Conservation (phyloP, 176 grass and related monocot genomes). For the Carex pumila region DNA sequence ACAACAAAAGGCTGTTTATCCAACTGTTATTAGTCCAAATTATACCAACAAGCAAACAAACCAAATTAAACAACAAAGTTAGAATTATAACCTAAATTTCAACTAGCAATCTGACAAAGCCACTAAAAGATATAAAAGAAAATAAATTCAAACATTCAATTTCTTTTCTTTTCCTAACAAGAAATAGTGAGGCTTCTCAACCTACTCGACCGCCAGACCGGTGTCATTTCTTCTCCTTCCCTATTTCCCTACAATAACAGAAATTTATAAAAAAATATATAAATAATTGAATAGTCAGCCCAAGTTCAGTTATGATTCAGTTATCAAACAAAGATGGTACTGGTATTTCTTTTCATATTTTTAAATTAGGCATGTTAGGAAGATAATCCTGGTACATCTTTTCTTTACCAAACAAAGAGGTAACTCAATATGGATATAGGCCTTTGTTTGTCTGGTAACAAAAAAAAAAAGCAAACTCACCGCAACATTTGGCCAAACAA, state of each 20-base stretch:
- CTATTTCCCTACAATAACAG: slow-evolving; percentile 30
- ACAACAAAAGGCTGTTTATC: slow-evolving; percentile 49
- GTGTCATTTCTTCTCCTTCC: slow-evolving; percentile 75
- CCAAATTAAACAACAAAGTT: not conserved
- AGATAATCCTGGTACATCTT: not conserved
- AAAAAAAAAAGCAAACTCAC: not conserved
- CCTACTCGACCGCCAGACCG: slow-evolving; percentile 76
- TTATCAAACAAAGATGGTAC: not conserved
- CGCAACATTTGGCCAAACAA: not conserved
- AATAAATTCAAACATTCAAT: not conserved
- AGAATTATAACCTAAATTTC: not conserved
- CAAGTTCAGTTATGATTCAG: not conserved
- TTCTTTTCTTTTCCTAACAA: slow-evolving; percentile 23
- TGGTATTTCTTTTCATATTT: not conserved
- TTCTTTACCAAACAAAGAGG: too few relatives aligned
- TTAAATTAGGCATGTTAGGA: not conserved
- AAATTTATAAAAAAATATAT: not conserved
- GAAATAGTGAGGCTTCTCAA: slow-evolving; percentile 42
- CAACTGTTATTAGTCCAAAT: not conserved
- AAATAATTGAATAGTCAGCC: not conserved
- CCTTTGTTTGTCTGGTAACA: too few relatives aligned
- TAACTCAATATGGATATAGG: too few relatives aligned
- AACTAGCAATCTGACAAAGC: not conserved
- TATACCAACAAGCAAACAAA: not conserved
- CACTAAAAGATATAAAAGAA: not conserved